Evolutionary conservation across 768 basidiomycete species (phyloP), one percentile per base, ranked within the genome.

Genomic region (Sistotremastrum niveocremeum): DNA sequence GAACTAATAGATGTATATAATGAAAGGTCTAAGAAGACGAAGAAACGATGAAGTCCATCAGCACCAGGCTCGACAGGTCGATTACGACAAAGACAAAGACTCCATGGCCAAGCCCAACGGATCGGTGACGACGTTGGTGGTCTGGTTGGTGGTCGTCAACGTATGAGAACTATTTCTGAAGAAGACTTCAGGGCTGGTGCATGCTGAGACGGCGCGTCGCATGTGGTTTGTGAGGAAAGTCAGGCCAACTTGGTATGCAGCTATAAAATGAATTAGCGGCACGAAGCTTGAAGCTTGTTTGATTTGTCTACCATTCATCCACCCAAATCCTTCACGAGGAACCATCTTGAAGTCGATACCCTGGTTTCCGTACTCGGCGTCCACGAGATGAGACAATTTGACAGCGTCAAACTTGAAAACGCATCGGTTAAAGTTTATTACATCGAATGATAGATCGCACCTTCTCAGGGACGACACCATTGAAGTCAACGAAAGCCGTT

Each of bases 291-390:
- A n/a, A n/a, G n/a, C n/a, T n/a, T n/a, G n/a, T n/a, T n/a, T n/a
- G n/a, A n/a, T n/a, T n/a, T n/a, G n/a, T n/a, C n/a, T n/a, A n/a
- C n/a, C n/a, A n/a, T n/a, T 94, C 85, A 91, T 95, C 94, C 91
- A 97, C 6, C 94, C 94, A 59, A 98, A 99, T 46, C 94, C 94
- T 65, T 98, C 94, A 9, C 91, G 76, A 42, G 93, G 93, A 39
- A 97, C 85, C 75, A 93, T 81, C 67, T 93, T 89, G 69, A 99
- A 99, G 68, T 99, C 94, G 54, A 94, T 73, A 42, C 94, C 94
- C 59, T 91, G 88, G 60, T 91, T 91, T 6, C 90, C 84, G 55
- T 97, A 97, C 67, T 97, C 94, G 39, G 94, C 95, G 57, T 94
- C 93, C 5, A 99, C 93, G 41, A 97, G 73, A 59, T 97, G 91